Conservation (phyloP, 768 basidiomycete species). For the Lanmaoa pseudosensibilis region DNA sequence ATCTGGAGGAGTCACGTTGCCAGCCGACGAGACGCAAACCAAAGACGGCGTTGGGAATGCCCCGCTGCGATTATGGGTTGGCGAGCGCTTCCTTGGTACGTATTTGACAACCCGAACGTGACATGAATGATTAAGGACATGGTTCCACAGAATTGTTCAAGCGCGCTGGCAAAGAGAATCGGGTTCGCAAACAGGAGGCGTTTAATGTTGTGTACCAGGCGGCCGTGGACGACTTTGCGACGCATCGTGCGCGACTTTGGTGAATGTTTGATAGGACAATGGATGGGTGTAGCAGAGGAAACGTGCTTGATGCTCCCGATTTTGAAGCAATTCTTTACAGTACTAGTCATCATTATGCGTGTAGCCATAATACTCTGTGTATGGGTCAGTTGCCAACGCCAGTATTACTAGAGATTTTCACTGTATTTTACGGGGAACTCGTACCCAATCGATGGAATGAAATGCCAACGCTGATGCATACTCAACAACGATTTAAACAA, state of each 20-base stretch:
- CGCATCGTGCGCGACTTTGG: constrained; percentile 16
- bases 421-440: not conserved
- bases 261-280: constrained; percentile 3
- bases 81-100: constrained; percentile 65
- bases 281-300: not conserved
- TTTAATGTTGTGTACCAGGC: constrained; percentile 39
- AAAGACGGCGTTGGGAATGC: constrained; percentile 55
- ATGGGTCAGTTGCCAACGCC: not conserved
- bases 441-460: not conserved
- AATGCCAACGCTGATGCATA: not conserved
- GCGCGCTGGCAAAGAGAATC: constrained; percentile 51
- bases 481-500: not conserved
- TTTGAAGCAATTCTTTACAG: not conserved
- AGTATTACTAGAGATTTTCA: not conserved
- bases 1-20: not conserved
- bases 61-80: constrained; percentile 68
- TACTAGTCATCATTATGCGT: not conserved
- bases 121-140: not conserved
- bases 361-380: constrained; percentile 11
- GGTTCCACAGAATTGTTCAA: constrained; percentile 52
- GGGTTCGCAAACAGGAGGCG: constrained; percentile 45
- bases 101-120: not conserved
- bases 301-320: not conserved
- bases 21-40: constrained; percentile 4
- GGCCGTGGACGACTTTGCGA: constrained; percentile 23